These are phyloP conservation scores for Daedaleopsis sinensis DNA, from an alignment of 768 basidiomycete genomes.

Conservation along the genomic window DNA sequence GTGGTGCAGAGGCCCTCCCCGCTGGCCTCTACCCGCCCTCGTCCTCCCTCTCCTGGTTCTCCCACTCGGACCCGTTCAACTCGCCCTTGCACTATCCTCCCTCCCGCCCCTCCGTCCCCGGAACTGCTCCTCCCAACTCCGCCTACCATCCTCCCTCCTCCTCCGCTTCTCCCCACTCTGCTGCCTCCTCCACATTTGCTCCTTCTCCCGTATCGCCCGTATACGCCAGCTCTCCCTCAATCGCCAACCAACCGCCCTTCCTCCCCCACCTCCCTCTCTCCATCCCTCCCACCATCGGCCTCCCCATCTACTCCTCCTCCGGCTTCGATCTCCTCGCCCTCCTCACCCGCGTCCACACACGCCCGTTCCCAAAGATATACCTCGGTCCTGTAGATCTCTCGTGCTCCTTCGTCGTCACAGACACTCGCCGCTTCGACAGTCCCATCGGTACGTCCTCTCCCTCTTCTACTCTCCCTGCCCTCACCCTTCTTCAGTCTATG, in stretches of 20 bases:
- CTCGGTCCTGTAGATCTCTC: slow-evolving; percentile 93
- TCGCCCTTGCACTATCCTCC: slow-evolving; percentile 16
- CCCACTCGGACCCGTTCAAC: slow-evolving; percentile 31
- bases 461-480: neutral
- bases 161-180: neutral
- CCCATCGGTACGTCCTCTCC: slow-evolving; percentile 52
- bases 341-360: slow-evolving; percentile 72
- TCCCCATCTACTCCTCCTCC: slow-evolving; percentile 83
- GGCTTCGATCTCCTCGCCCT: slow-evolving; percentile 91
- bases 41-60: slow-evolving; percentile 48
- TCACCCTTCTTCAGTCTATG: slow-evolving; percentile 58
- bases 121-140: slow-evolving; percentile 1
- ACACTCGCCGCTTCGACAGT: slow-evolving; percentile 76
- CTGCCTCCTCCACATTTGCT: slow-evolving; percentile 12
- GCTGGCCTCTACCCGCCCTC: slow-evolving; percentile 36
- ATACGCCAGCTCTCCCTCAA: neutral
- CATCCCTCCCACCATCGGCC: slow-evolving; percentile 31
- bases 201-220: slow-evolving; percentile 3
- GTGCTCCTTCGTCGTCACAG: slow-evolving; percentile 91
- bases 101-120: neutral
- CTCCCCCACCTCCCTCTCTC: slow-evolving; percentile 19
- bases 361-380: slow-evolving; percentile 72
- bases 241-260: neutral
- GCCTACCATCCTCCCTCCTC: neutral
- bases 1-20: slow-evolving; percentile 76